Percentiles rank a stretch among this genome's conserved stretches.
Evolutionary conservation across 2,329 filamentous ascomycete genomes (phyloP).

Genomic region (Botrytis hyacinthi): DNA sequence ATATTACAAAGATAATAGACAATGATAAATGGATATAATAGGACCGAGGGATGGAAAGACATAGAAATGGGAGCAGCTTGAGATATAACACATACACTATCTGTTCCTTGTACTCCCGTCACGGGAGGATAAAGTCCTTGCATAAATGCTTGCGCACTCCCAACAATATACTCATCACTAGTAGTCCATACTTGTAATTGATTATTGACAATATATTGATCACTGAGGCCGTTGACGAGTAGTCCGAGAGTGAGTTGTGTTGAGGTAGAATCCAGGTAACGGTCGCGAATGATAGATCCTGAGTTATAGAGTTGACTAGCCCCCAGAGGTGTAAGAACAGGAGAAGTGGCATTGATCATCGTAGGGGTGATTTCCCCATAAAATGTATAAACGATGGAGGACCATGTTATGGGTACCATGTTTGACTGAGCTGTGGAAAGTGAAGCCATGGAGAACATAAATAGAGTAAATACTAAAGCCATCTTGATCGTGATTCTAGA

Average conservation of each 20-base stretch:
- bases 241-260: constrained; percentile 38
- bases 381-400: constrained; percentile 36
- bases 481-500: background rate
- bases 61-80: background rate
- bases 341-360: constrained; percentile 33
- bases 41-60: background rate
- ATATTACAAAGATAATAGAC: background rate
- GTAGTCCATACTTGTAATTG: constrained; percentile 44
- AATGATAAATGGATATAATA: background rate
- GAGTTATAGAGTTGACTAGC: constrained; percentile 52
- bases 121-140: constrained; percentile 79
- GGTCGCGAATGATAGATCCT: constrained; percentile 48
- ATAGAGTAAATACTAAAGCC: constrained; percentile 11
- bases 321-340: constrained; percentile 51
- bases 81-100: constrained; percentile 6
- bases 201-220: background rate
- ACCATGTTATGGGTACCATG: constrained; percentile 30
- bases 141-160: constrained; percentile 72
- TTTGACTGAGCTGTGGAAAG: constrained; percentile 20
- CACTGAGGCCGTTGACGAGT: constrained; percentile 8
- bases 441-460: constrained; percentile 25
- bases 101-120: background rate
- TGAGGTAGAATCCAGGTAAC: constrained; percentile 45
- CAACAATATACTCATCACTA: constrained; percentile 53
- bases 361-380: constrained; percentile 54